Base-by-base conservation (phyloP, 2,329 filamentous ascomycete genomes). In the Paecilomyces formosus region DNA sequence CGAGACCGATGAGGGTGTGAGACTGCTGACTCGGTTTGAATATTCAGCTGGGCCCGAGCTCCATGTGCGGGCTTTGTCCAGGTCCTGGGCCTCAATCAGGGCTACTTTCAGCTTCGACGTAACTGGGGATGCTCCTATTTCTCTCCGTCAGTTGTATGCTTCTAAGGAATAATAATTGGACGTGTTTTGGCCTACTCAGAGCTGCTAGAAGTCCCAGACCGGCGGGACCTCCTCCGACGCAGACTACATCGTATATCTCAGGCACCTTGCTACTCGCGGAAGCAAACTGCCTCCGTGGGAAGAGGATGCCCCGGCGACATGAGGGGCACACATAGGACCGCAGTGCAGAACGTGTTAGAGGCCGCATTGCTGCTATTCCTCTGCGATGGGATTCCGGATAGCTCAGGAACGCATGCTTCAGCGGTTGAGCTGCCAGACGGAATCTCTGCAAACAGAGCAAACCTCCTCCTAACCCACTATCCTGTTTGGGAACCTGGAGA, bases 11-110 rank as follows among this genome's bases (percentile, higher is more conserved):
- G 88, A 83, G 0, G 93, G 93, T 0, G 94, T 99, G 58, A 99
- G 82, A 55, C 93, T 97, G 78, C 90, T 96, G 78, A 93, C 96
- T 69, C 94, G 87, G 78, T 99, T 97, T 60, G 93, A 96, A 78
- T 88, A 99, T 65, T 85, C 81, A 56, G 84, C 83, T 6, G 83
- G 73, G 2, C 86, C 84, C 7, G 89, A 84, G 56, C 83, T 84
- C 80, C 88, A 91, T 24, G 82, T 76, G 55, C 83, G 83, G 56
- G 84, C 81, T 67, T 88, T 89, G 64, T 82, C 78, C 33, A 99
- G 84, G 70, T 95, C 88, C 76, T 97, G 92, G 35, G 88, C 88
- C 79, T 99, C 94, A 67, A 99, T 84, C 60, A 99, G 85, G 60
- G 93, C 94, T 51, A 97, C 83, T 67, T 88, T 89, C 26, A 99